Conservation (phyloP, 2,329 filamentous ascomycete genomes). For the Fonsecaea nubica region DNA sequence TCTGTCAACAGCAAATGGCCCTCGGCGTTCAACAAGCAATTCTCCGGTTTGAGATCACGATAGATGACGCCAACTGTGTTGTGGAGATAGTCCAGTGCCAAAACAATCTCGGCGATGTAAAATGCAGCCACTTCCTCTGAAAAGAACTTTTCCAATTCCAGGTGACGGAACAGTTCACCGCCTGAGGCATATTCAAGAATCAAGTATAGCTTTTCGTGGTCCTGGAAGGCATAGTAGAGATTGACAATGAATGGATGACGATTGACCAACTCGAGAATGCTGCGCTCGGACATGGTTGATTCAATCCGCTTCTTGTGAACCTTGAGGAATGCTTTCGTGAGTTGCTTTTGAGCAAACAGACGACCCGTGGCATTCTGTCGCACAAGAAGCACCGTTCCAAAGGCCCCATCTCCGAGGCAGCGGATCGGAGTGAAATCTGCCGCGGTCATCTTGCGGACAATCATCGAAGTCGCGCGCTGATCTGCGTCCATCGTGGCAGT, state of each 20-base stretch:
- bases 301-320: conserved; percentile 96
- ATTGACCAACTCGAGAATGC: conserved; percentile 94
- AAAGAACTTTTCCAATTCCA: conserved; percentile 94
- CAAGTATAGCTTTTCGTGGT: conserved; percentile 94
- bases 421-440: conserved; percentile 88
- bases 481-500: conserved; percentile 62
- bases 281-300: conserved; percentile 95
- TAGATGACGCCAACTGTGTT: conserved; percentile 92
- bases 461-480: conserved; percentile 44
- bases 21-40: conserved; percentile 88
- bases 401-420: conserved; percentile 94
- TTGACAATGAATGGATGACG: conserved; percentile 98
- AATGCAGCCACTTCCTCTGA: conserved; percentile 86
- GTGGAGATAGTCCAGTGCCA: conserved; percentile 92
- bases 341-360: conserved; percentile 96
- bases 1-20: conserved; percentile 95
- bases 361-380: conserved; percentile 86
- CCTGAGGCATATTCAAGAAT: conserved; percentile 98
- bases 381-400: conserved; percentile 91
- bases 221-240: conserved; percentile 97
- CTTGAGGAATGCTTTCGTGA: conserved; percentile 93
- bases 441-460: conserved; percentile 83
- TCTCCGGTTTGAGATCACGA: conserved; percentile 95
- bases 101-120: conserved; percentile 98
- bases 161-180: conserved; percentile 94